These are phyloP conservation scores for Fusarium coffeatum DNA, from an alignment of 2,329 filamentous ascomycete species.

Conservation along the genomic window DNA sequence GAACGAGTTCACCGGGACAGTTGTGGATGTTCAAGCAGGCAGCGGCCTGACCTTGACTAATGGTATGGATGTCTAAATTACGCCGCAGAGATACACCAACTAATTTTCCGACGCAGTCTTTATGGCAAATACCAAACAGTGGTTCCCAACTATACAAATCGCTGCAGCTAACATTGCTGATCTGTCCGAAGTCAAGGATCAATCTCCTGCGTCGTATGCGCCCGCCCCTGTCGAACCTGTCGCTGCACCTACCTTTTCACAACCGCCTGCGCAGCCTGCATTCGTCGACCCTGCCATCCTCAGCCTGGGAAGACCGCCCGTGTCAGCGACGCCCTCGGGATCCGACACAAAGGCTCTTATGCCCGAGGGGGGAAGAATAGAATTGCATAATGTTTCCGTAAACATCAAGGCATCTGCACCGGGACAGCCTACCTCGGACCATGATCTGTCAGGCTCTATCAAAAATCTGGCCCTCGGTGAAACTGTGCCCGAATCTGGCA, in stretches of 20 bases:
- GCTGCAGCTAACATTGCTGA: conserved; percentile 59
- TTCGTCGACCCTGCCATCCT: conserved; percentile 89
- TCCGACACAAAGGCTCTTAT: conserved; percentile 25
- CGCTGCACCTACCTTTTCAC: conserved; percentile 44
- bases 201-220: conserved; percentile 45
- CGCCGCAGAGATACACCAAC: not conserved
- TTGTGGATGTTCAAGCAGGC: conserved; percentile 74
- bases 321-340: conserved; percentile 45
- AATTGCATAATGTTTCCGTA: conserved; percentile 25
- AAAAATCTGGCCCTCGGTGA: conserved; percentile 43
- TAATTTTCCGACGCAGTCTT: conserved; percentile 50
- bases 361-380: conserved; percentile 24
- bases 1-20: conserved; percentile 74
- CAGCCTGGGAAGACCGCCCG: conserved; percentile 67
- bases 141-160: conserved; percentile 59
- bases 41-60: conserved; percentile 77
- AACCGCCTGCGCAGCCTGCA: conserved; percentile 51
- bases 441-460: conserved; percentile 45
- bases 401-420: conserved; percentile 30
- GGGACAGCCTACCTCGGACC: conserved; percentile 37
- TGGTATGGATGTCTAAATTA: conserved; percentile 68
- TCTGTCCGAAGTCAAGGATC: conserved; percentile 55
- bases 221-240: conserved; percentile 43
- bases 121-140: conserved; percentile 56
- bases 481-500: conserved; percentile 21